Percentiles rank a stretch among this genome's conserved stretches.
phyloP scores from a whole-genome alignment of 768 basidiomycete genomes.

The Leccinum pellstonianum region DNA sequence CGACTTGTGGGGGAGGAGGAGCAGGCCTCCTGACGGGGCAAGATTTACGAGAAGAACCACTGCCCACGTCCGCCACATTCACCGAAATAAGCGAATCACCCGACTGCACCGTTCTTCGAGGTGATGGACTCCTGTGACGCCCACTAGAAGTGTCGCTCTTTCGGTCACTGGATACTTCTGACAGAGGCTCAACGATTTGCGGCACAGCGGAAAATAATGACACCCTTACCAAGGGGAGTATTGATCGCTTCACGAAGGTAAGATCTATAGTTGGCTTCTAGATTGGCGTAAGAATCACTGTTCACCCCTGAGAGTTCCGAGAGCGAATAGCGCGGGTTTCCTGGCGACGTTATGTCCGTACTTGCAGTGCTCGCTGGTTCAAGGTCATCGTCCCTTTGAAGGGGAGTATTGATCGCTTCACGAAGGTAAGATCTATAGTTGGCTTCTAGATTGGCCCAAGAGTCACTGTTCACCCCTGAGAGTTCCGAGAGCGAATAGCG shows the following conservation, averaged over 20 bases:
- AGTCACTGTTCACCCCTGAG: not conserved
- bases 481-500: not conserved
- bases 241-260: not conserved
- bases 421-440: too few species aligned
- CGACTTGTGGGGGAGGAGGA: not conserved
- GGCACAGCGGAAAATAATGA: not conserved
- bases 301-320: not conserved
- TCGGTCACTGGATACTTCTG: slow-evolving; percentile 1
- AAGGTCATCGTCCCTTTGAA: not conserved
- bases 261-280: not conserved
- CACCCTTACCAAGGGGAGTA: slow-evolving; percentile 6
- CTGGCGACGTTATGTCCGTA: not conserved
- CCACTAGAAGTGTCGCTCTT: not conserved
- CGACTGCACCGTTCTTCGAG: not conserved
- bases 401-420: too few species aligned
- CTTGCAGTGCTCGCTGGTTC: not conserved
- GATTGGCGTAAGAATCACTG: not conserved
- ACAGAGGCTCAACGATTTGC: not conserved
- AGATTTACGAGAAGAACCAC: not conserved
- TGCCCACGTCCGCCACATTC: too few species aligned
- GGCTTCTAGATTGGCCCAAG: not conserved
- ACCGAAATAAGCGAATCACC: not conserved
- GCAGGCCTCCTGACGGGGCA: not conserved
- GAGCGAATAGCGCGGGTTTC: not conserved
- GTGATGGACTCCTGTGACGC: slow-evolving; percentile 3